Evolutionary conservation across 2,329 filamentous ascomycete genomes (phyloP).

Genomic region (Neurospora sp.): DNA sequence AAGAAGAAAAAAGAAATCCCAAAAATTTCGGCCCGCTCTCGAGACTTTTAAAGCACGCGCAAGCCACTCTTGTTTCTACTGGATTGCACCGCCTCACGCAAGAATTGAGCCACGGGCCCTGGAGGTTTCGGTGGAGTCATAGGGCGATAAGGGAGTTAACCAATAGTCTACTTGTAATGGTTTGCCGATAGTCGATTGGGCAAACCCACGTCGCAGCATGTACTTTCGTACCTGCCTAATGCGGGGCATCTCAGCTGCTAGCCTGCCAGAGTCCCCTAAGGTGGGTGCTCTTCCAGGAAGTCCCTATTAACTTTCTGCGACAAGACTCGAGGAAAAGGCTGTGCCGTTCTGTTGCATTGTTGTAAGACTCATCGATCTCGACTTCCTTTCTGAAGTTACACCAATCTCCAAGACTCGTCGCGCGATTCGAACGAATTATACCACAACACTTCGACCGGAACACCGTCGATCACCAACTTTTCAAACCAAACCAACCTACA

Average conservation of each 20-base stretch:
- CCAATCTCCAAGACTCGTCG: background rate
- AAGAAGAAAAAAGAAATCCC: constrained; percentile 17
- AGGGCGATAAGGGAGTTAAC: background rate
- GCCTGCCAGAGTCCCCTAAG: background rate
- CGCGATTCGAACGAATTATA: background rate
- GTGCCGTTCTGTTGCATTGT: background rate
- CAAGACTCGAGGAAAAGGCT: background rate
- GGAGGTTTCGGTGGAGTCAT: background rate
- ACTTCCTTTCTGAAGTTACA: background rate
- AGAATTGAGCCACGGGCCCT: background rate
- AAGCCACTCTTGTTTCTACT: background rate
- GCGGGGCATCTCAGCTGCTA: background rate
- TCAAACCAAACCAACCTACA: background rate
- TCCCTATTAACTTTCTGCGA: background rate
- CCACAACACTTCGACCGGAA: constrained; percentile 7
- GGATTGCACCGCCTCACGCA: background rate
- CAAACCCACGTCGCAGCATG: background rate
- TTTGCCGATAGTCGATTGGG: background rate
- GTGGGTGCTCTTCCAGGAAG: background rate
- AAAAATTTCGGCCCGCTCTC: background rate
- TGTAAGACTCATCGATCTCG: background rate
- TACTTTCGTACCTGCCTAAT: background rate
- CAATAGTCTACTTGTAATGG: background rate
- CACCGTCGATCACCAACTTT: constrained; percentile 3
- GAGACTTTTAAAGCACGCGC: background rate